Base-by-base conservation (phyloP, 352 stramenopile genomes). In the Pythium plurisporium region DNA sequence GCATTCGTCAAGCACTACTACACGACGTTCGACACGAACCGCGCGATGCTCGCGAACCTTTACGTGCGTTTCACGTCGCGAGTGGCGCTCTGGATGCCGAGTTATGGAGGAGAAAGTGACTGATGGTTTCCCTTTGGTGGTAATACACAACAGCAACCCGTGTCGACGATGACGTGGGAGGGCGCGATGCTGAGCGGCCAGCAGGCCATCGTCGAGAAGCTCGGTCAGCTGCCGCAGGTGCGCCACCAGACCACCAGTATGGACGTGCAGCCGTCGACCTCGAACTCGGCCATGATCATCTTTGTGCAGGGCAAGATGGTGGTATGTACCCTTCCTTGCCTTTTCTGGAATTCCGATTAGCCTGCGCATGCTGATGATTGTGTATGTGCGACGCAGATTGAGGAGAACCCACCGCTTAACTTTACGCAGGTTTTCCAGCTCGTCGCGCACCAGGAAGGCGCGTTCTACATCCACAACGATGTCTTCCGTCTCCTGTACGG, bases 381-480 rank as follows among this genome's bases (percentile, higher is more conserved):
- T n/a, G n/a, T n/a, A n/a, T n/a, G n/a, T n/a, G n/a, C n/a, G n/a
- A n/a, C n/a, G n/a, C 52, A 94, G 75, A 98, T 99, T 73, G 94
- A 96, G 30, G 87, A 88, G 34, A 94, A 91, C 66, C 96, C 94
- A 65, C 91, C 91, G 26, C 82, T 99, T 47, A 93, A 98, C 64
- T 99, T 98, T 80, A 97, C 92, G 67, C 91, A 99, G 67, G 89
- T 98, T 22, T 98, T 99, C 72, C 94, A 99, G 73, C 80, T 98
- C 41, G 92, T 99, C 36, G 82, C 86, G 22, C 91, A 95, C 49
- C 86, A 82, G 47, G 91, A 87, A 8, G 91, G 89, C 46, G 74
- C 94, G 67, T 99, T 98, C 77, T 99, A 98, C 79, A 96, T 99
- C 47, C 92, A 98, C 71, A 99, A 99, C 77, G 89, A 97, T 71